A percentile compares a stretch with the other conserved stretches of the same genome.
Conservation (phyloP, 805 yeast species). For the Cyberlindnera petersonii region DNA sequence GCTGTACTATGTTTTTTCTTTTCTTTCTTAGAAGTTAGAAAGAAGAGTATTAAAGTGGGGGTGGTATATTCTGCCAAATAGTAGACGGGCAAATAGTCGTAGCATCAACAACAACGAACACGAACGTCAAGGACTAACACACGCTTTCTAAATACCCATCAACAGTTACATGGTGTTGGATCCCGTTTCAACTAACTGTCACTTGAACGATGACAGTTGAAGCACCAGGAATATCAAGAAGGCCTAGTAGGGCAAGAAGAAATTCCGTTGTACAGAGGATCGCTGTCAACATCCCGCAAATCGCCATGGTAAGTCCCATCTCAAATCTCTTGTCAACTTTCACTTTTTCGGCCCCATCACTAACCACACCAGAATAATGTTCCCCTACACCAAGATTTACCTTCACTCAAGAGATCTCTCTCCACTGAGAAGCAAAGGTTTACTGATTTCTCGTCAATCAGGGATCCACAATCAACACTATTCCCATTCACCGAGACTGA, state of each 20-base stretch:
- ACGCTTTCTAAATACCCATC: too few species aligned
- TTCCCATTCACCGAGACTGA: slow-evolving; percentile 33
- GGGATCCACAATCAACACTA: slow-evolving; percentile 9
- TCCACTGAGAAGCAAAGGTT: slow-evolving; percentile 8
- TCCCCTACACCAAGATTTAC: not conserved
- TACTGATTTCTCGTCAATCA: not conserved
- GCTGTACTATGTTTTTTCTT: not conserved
- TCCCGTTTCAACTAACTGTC: not conserved
- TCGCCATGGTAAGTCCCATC: slow-evolving; percentile 22
- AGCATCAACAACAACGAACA: not conserved
- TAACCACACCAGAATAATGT: slow-evolving; percentile 16
- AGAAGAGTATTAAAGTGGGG: too few species aligned
- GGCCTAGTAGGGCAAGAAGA: slow-evolving; percentile 42
- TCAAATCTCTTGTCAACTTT: too few species aligned
- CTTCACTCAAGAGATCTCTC: slow-evolving; percentile 15
- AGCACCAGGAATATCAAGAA: slow-evolving; percentile 5
- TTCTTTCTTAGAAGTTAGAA: not conserved
- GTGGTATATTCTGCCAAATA: too few species aligned
- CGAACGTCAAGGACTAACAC: too few species aligned
- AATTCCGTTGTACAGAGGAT: slow-evolving; percentile 61
- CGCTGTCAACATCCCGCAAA: slow-evolving; percentile 48
- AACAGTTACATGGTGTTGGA: not conserved
- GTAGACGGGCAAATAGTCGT: too few species aligned
- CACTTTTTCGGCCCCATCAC: too few species aligned
- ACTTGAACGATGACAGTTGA: slow-evolving; percentile 18